Evolutionary conservation across 116 monocot species (phyloP).

Genomic region (Phalaenopsis hybrid): DNA sequence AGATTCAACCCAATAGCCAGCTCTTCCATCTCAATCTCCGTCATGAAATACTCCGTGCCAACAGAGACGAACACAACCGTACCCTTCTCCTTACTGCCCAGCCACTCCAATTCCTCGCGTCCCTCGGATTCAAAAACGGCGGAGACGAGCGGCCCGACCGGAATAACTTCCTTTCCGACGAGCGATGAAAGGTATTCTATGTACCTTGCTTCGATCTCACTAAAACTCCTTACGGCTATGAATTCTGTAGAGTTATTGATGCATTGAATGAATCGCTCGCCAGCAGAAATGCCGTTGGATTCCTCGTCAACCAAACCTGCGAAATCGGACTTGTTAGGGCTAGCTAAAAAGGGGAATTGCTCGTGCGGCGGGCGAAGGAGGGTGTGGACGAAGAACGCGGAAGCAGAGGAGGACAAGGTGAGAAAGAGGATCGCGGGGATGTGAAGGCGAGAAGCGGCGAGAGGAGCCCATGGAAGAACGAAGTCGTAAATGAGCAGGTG

Average conservation of each 20-base stretch:
- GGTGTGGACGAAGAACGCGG: slow-evolving; percentile 34
- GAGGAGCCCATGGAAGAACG: slow-evolving; percentile 61
- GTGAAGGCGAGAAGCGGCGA: slow-evolving; percentile 16
- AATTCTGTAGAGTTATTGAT: slow-evolving; percentile 29
- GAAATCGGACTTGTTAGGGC: slow-evolving; percentile 25
- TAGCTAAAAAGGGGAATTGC: neutral
- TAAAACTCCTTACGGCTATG: slow-evolving; percentile 42
- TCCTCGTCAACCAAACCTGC: neutral
- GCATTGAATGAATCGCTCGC: slow-evolving; percentile 26
- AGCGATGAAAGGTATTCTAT: slow-evolving; percentile 38
- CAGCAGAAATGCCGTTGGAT: slow-evolving; percentile 17
- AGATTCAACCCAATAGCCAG: slow-evolving; percentile 40
- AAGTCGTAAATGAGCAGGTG: slow-evolving; percentile 68
- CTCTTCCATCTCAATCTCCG: slow-evolving; percentile 38
- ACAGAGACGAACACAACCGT: slow-evolving; percentile 55
- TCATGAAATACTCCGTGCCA: slow-evolving; percentile 72
- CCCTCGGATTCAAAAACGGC: neutral
- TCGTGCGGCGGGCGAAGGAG: neutral
- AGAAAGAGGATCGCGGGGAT: slow-evolving; percentile 47
- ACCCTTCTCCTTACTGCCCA: slow-evolving; percentile 13
- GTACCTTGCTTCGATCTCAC: slow-evolving; percentile 45
- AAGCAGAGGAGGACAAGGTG: slow-evolving; percentile 12
- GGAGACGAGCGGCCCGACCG: slow-evolving; percentile 35
- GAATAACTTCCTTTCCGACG: slow-evolving; percentile 35
- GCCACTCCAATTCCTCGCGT: slow-evolving; percentile 20